These are phyloP conservation scores for Tremella fuciformis DNA, from an alignment of 768 basidiomycete species.

Conservation along the genomic window DNA sequence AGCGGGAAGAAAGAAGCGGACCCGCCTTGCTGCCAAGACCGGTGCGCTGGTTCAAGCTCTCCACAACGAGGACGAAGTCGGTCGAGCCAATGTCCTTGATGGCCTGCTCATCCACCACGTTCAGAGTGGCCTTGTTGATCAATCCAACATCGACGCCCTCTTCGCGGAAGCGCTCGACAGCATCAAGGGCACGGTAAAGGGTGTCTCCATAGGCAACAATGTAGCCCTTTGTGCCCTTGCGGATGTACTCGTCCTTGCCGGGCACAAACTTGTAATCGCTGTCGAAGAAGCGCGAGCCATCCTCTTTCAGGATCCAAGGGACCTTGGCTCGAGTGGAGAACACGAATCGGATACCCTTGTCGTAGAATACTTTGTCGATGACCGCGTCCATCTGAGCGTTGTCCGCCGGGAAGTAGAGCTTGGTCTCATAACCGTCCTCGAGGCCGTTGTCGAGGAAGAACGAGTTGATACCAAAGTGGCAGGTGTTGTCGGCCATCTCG, in stretches of 20 bases:
- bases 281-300: conserved; percentile 64
- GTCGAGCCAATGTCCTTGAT: conserved; percentile 68
- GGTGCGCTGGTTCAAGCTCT: conserved; percentile 84
- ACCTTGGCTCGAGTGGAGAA: conserved; percentile 89
- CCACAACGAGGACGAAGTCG: conserved; percentile 77
- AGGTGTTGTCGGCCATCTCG: conserved; percentile 56
- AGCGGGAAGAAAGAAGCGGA: neutral
- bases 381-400: conserved; percentile 52
- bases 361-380: conserved; percentile 74
- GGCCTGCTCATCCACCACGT: conserved; percentile 77
- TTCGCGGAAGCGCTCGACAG: conserved; percentile 69
- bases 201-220: conserved; percentile 84
- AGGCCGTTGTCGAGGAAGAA: conserved; percentile 87
- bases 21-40: conserved; percentile 53
- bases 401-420: conserved; percentile 86
- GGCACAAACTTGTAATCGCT: conserved; percentile 75
- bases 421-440: conserved; percentile 66
- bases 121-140: conserved; percentile 81
- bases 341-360: conserved; percentile 75
- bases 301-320: conserved; percentile 75
- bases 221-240: conserved; percentile 73
- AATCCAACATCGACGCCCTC: conserved; percentile 75
- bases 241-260: conserved; percentile 78
- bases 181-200: conserved; percentile 79
- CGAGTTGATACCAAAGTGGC: conserved; percentile 70